A percentile compares a stretch with the other conserved stretches of the same genome.
Conservation (phyloP, 1,284 basidiomycete genomes). For the Apiotrichum veenhuisii region DNA sequence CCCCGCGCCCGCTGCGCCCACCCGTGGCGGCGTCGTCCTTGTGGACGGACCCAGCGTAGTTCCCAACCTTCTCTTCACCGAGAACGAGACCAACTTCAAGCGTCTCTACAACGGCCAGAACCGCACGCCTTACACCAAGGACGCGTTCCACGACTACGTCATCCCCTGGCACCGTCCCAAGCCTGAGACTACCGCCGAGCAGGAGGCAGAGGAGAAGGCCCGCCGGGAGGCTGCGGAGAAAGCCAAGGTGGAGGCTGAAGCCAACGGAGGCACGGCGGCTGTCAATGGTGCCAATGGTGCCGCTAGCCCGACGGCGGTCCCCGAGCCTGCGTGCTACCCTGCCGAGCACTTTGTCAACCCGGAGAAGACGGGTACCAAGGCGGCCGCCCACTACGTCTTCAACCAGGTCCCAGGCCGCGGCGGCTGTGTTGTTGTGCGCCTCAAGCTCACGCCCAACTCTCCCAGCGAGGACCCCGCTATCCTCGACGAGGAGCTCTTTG, state of each 20-base stretch:
- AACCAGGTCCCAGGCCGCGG: slow-evolving; percentile 80
- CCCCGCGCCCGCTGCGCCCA: slow-evolving; percentile 77
- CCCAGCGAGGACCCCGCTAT: slow-evolving; percentile 71
- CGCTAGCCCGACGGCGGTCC: slow-evolving; percentile 59
- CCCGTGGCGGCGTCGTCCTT: slow-evolving; percentile 56
- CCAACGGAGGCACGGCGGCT: slow-evolving; percentile 16
- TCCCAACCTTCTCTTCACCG: slow-evolving; percentile 83
- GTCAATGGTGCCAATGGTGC: slow-evolving; percentile 27
- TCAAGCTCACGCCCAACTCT: slow-evolving; percentile 81
- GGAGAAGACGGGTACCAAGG: slow-evolving; percentile 82
- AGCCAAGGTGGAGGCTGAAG: slow-evolving; percentile 38
- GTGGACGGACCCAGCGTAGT: slow-evolving; percentile 66
- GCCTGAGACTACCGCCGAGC: slow-evolving; percentile 35
- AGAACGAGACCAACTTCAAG: slow-evolving; percentile 95
- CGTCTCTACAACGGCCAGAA: slow-evolving; percentile 87
- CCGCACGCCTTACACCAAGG: slow-evolving; percentile 79
- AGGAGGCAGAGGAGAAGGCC: slow-evolving; percentile 10
- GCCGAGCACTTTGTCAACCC: slow-evolving; percentile 71
- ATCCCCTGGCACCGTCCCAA: slow-evolving; percentile 74
- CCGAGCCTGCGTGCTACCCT: slow-evolving; percentile 48
- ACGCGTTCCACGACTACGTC: slow-evolving; percentile 98
- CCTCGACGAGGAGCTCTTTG: slow-evolving; percentile 85
- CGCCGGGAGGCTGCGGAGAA: slow-evolving; percentile 13
- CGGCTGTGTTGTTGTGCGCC: slow-evolving; percentile 89
- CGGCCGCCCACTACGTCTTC: slow-evolving; percentile 87